Percentiles rank a stretch among this genome's conserved stretches.
Evolutionary conservation across 306 rosid genomes (phyloP).

Genomic region (Coriaria nepalensis): DNA sequence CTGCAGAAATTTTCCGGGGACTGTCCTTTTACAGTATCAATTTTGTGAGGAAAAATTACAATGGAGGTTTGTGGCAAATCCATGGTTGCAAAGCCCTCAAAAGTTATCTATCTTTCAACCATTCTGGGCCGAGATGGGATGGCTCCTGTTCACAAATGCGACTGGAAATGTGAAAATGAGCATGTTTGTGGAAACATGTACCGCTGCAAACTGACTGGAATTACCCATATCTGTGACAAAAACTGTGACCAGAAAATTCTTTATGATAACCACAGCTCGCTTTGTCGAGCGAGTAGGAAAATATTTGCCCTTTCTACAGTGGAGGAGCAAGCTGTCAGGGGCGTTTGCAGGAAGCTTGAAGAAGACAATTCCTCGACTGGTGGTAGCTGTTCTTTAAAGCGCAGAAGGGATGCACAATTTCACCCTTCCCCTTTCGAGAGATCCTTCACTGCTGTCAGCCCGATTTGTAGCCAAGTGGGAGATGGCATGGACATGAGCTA

Average conservation of each 20-base stretch:
- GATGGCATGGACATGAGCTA: slow-evolving; percentile 87
- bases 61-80: slow-evolving; percentile 84
- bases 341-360: slow-evolving; percentile 76
- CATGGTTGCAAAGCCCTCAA: slow-evolving; percentile 60
- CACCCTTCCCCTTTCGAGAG: slow-evolving; percentile 87
- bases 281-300: slow-evolving; percentile 72
- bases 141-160: slow-evolving; percentile 66
- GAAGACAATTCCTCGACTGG: slow-evolving; percentile 39
- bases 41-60: slow-evolving; percentile 1
- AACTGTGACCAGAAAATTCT: slow-evolving; percentile 93
- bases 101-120: slow-evolving; percentile 78
- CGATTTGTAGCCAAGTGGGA: slow-evolving; percentile 80
- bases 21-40: slow-evolving; percentile 2
- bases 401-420: slow-evolving; percentile 59
- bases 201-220: slow-evolving; percentile 84
- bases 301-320: slow-evolving; percentile 47
- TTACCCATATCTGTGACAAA: slow-evolving; percentile 96
- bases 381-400: slow-evolving; percentile 57
- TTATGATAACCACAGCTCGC: slow-evolving; percentile 90
- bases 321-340: slow-evolving; percentile 78
- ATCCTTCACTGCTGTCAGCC: slow-evolving; percentile 62
- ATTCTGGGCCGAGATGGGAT: slow-evolving; percentile 73
- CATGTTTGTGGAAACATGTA: slow-evolving; percentile 87
- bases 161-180: slow-evolving; percentile 93
- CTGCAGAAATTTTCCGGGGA: slow-evolving; percentile 44